A percentile compares a stretch with the other conserved stretches of the same genome.
These are phyloP conservation scores for Boletellus ananiceps DNA, from an alignment of 768 basidiomycete species.

Conservation along the genomic window DNA sequence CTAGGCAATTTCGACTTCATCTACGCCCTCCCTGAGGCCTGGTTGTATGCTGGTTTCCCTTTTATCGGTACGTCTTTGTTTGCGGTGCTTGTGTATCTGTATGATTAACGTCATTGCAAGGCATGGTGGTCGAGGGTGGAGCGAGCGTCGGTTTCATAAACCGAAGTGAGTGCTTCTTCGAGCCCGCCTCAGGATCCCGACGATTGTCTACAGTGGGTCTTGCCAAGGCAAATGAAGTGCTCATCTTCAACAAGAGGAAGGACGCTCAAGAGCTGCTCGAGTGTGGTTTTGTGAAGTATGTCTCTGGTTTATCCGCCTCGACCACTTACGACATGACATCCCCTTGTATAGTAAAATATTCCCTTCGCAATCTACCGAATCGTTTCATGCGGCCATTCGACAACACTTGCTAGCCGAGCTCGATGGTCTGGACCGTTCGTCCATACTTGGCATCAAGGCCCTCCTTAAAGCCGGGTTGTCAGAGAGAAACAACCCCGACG, in stretches of 20 bases:
- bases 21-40: constrained; percentile 56
- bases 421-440: constrained; percentile 51
- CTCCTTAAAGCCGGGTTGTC: constrained; percentile 52
- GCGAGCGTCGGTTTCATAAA: constrained; percentile 67
- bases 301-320: background rate
- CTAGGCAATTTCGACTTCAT: constrained; percentile 76
- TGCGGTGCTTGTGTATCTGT: background rate
- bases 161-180: constrained; percentile 42
- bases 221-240: constrained; percentile 64
- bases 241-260: constrained; percentile 68
- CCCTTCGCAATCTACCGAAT: constrained; percentile 44
- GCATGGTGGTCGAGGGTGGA: constrained; percentile 64
- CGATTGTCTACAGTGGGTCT: constrained; percentile 51
- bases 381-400: constrained; percentile 53
- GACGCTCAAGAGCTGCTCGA: constrained; percentile 51
- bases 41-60: constrained; percentile 64
- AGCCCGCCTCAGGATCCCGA: background rate
- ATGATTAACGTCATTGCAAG: constrained; percentile 30
- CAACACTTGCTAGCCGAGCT: constrained; percentile 49
- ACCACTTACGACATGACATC: background rate
- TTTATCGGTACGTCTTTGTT: constrained; percentile 44
- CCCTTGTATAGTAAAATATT: constrained; percentile 49
- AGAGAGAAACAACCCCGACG: constrained; percentile 62
- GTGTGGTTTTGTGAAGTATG: constrained; percentile 64
- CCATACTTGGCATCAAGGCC: constrained; percentile 48